These are phyloP conservation scores for Aspergillus carlsbadensis DNA, from an alignment of 495 filamentous ascomycete genomes.

Conservation along the genomic window DNA sequence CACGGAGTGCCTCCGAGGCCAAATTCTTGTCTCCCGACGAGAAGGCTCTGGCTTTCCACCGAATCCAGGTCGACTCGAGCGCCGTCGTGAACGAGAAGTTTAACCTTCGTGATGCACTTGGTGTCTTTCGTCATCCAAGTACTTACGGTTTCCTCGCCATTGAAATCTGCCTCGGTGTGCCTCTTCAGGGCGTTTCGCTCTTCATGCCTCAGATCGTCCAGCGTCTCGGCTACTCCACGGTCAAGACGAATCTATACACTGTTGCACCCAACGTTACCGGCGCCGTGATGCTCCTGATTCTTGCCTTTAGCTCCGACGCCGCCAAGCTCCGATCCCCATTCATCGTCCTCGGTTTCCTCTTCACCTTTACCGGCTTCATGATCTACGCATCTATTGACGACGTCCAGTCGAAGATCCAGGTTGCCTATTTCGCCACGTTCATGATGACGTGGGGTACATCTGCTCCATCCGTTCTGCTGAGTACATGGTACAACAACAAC, in stretches of 20 bases:
- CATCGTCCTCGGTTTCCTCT: conserved; percentile 68
- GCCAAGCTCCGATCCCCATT: conserved; percentile 69
- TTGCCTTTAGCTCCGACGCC: conserved; percentile 67
- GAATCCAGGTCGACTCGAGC: conserved; percentile 73
- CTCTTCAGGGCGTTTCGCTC: conserved; percentile 66
- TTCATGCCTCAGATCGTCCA: conserved; percentile 75
- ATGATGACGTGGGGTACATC: conserved; percentile 78
- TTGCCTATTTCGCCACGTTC: conserved; percentile 76
- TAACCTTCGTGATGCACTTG: conserved; percentile 60
- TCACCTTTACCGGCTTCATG: conserved; percentile 74
- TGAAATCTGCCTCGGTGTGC: conserved; percentile 74
- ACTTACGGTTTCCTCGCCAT: conserved; percentile 65
- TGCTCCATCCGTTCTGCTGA: conserved; percentile 52
- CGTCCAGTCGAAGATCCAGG: conserved; percentile 53
- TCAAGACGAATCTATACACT: conserved; percentile 77
- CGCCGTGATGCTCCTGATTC: conserved; percentile 65
- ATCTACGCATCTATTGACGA: conserved; percentile 68
- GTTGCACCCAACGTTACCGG: conserved; percentile 71
- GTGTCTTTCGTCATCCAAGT: conserved; percentile 61
- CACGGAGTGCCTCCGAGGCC: conserved; percentile 59
- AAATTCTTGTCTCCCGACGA: conserved; percentile 64
- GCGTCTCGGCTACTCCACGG: conserved; percentile 58
- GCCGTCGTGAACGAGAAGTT: conserved; percentile 71
- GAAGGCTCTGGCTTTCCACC: conserved; percentile 67
- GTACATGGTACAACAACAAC: conserved; percentile 77